Base-by-base conservation (phyloP, 352 stramenopile species). In the Pilasporangium apinafurcum region DNA sequence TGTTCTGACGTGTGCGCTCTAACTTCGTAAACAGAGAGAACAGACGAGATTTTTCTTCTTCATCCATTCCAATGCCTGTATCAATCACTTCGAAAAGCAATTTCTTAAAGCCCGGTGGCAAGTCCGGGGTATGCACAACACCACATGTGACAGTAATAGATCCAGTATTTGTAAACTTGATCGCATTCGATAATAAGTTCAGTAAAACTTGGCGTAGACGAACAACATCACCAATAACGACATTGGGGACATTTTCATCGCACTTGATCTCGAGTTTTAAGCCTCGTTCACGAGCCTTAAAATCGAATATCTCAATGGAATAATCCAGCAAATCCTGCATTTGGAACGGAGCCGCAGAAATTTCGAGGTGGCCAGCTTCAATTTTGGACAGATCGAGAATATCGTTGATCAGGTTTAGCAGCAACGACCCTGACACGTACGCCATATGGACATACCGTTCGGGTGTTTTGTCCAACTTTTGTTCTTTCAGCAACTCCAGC, bases 361-460 rank as follows among this genome's bases (percentile, higher is more conserved):
- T 83, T 39, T 95, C 83, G 24, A 96, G 58, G 36, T 96, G 83
- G 0, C 91, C 91, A 44, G 86, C 85, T 60, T 97, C 91, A 24
- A 96, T 91, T 58, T 97, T 97, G 17, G 80, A 96, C 53, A 95
- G 74, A 44, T 97, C 87, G 13, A 97, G 38, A 27, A 97, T 87
- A 45, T 97, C 87, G 40, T 95, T 95, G 51, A 96, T 96, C 26
- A 97, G 48, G 35, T 91, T 92, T 37, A 97, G 67, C 10, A 97
- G 47, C n/a, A 93, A 57, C 14, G 76, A 90, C 1, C 82, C 82
- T 0, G 78, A 91, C 8, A 91, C 79, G 48, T 91, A 91, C 8
- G 79, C 79, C 70, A 91, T 93, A 51, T 93, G 76, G 4, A 91
- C 82, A 43, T 90, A 91, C 28, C 81, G 56, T 42, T 89, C 63